Evolutionary conservation across 305 asterid genomes (phyloP).

Genomic region (Rubia tinctorum): DNA sequence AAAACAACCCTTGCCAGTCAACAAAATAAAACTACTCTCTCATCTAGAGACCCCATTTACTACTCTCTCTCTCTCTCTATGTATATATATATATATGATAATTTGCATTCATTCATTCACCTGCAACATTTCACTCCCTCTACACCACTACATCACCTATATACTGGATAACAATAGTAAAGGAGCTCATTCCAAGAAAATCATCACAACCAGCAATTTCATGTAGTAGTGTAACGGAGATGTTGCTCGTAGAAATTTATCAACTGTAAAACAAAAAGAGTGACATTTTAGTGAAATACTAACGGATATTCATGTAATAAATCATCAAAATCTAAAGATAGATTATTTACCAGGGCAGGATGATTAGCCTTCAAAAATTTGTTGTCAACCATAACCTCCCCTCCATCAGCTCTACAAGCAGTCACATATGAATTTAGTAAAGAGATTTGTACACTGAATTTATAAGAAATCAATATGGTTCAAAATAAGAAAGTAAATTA

Average conservation of each 20-base stretch:
- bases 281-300: constrained; percentile 5
- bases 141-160: constrained; percentile 33
- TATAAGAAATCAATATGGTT: too few relatives aligned
- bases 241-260: constrained; percentile 75
- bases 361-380: constrained; percentile 68
- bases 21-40: constrained; percentile 7
- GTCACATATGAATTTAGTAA: neutral
- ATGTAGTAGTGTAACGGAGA: constrained; percentile 50
- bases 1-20: neutral
- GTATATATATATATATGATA: too few relatives aligned
- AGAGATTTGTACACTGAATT: neutral
- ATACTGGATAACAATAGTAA: constrained; percentile 20
- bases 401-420: constrained; percentile 78
- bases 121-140: constrained; percentile 26
- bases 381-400: constrained; percentile 68
- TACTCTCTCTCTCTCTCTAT: constrained; percentile 26
- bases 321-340: neutral
- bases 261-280: constrained; percentile 47
- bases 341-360: constrained; percentile 57
- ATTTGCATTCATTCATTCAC: constrained; percentile 27
- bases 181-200: constrained; percentile 10
- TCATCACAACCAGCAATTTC: constrained; percentile 5
- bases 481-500: too few relatives aligned
- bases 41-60: constrained; percentile 27
- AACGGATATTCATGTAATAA: neutral